These are phyloP conservation scores for Pseudogymnoascus sp. DNA, from an alignment of 2,329 filamentous ascomycete species.

Conservation along the genomic window DNA sequence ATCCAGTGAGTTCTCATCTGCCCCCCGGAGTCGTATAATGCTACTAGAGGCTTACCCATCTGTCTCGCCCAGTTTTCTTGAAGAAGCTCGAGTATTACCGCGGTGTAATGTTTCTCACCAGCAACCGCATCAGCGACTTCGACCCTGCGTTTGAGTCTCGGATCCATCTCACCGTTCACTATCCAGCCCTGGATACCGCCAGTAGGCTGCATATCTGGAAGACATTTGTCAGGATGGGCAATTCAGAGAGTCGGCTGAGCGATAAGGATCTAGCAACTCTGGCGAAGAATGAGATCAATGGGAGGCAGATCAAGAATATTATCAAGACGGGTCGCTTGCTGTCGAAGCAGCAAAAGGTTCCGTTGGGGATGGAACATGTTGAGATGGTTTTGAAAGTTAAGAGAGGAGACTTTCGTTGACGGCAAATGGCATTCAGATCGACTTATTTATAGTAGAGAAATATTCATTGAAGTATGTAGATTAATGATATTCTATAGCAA, in stretches of 20 bases:
- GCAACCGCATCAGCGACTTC: slow-evolving; percentile 28
- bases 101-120: slow-evolving; percentile 34
- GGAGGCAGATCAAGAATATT: slow-evolving; percentile 31
- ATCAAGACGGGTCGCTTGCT: slow-evolving; percentile 27
- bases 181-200: slow-evolving; percentile 16
- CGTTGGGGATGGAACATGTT: slow-evolving; percentile 21
- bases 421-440: neutral
- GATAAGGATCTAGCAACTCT: slow-evolving; percentile 18
- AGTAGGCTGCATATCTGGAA: slow-evolving; percentile 22
- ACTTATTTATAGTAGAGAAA: neutral
- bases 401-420: slow-evolving; percentile 6
- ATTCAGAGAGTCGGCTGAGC: slow-evolving; percentile 10
- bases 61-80: slow-evolving; percentile 25
- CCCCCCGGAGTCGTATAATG: neutral
- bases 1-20: slow-evolving; percentile 1
- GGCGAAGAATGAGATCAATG: slow-evolving; percentile 25
- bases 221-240: slow-evolving; percentile 17
- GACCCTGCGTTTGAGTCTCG: slow-evolving; percentile 30
- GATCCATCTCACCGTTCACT: slow-evolving; percentile 28
- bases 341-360: slow-evolving; percentile 20
- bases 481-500: neutral
- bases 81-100: slow-evolving; percentile 33
- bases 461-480: neutral
- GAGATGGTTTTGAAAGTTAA: slow-evolving; percentile 24
- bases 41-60: neutral